phyloP scores from a whole-genome alignment of 2,329 filamentous ascomycete genomes.

The Cercospora sp. region DNA sequence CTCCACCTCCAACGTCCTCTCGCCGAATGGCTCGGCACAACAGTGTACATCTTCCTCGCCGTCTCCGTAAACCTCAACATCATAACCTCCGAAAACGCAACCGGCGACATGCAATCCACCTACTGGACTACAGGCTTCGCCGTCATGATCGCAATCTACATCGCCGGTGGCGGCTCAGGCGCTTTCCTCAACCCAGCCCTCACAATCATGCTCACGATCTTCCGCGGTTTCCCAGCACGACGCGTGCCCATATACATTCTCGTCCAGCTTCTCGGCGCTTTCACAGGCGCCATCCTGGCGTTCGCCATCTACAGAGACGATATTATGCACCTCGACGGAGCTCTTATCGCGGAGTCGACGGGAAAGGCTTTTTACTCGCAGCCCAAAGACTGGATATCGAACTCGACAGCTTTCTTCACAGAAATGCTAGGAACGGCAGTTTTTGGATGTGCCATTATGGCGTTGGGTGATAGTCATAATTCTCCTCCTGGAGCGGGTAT shows the following conservation, averaged over 20 bases:
- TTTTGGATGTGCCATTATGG: slow-evolving; percentile 47
- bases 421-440: slow-evolving; percentile 41
- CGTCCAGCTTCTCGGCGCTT: slow-evolving; percentile 56
- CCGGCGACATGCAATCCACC: slow-evolving; percentile 28
- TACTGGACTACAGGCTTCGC: slow-evolving; percentile 55
- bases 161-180: slow-evolving; percentile 49
- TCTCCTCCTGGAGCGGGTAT: slow-evolving; percentile 49
- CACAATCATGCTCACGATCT: slow-evolving; percentile 46
- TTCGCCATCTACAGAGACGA: slow-evolving; percentile 47
- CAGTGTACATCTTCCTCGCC: slow-evolving; percentile 29
- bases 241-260: slow-evolving; percentile 54
- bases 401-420: slow-evolving; percentile 49
- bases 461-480: slow-evolving; percentile 35
- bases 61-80: slow-evolving; percentile 36
- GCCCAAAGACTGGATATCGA: slow-evolving; percentile 31
- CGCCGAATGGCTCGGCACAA: slow-evolving; percentile 60
- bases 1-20: slow-evolving; percentile 58
- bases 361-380: slow-evolving; percentile 34
- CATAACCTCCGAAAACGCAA: slow-evolving; percentile 43
- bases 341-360: slow-evolving; percentile 24
- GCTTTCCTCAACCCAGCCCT: slow-evolving; percentile 52
- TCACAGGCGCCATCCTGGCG: slow-evolving; percentile 51
- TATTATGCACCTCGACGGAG: slow-evolving; percentile 45
- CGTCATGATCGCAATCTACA: slow-evolving; percentile 50
- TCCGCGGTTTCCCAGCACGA: slow-evolving; percentile 54